A percentile compares a stretch with the other conserved stretches of the same genome.
These are phyloP conservation scores for Cryptosporidium baileyi DNA, from an alignment of 169 alveolate genomes.

Conservation along the genomic window DNA sequence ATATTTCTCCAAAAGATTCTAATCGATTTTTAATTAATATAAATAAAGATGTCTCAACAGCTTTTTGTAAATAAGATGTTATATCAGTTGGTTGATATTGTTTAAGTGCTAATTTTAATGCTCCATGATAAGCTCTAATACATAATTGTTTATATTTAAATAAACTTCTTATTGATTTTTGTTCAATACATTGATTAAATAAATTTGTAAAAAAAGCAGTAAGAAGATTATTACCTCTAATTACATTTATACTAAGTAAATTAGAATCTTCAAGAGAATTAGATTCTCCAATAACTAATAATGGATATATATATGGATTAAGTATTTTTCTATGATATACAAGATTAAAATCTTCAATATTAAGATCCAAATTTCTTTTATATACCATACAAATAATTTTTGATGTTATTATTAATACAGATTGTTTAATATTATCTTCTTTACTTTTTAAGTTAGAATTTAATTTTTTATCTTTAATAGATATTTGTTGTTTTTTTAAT, in stretches of 20 bases:
- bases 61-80: conserved; percentile 17
- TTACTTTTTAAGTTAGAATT: background rate
- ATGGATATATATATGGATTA: conserved; percentile 42
- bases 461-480: background rate
- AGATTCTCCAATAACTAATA: conserved; percentile 43
- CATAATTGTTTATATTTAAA: conserved; percentile 20
- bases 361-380: background rate
- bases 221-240: conserved; percentile 28
- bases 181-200: conserved; percentile 44
- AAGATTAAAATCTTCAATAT: background rate
- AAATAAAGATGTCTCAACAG: conserved; percentile 20
- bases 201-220: conserved; percentile 18
- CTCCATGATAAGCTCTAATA: conserved; percentile 48
- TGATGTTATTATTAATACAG: conserved; percentile 21
- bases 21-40: conserved; percentile 21
- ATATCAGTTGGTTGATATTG: conserved; percentile 56
- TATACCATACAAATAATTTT: conserved; percentile 31
- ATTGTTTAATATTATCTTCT: background rate
- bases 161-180: background rate
- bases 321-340: background rate
- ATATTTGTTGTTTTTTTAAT: background rate
- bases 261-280: conserved; percentile 44
- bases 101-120: conserved; percentile 38
- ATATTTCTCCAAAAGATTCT: conserved; percentile 8
- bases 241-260: conserved; percentile 44